These are phyloP conservation scores for Brassica rapa DNA, from an alignment of 345 rosid species.

Conservation along the genomic window DNA sequence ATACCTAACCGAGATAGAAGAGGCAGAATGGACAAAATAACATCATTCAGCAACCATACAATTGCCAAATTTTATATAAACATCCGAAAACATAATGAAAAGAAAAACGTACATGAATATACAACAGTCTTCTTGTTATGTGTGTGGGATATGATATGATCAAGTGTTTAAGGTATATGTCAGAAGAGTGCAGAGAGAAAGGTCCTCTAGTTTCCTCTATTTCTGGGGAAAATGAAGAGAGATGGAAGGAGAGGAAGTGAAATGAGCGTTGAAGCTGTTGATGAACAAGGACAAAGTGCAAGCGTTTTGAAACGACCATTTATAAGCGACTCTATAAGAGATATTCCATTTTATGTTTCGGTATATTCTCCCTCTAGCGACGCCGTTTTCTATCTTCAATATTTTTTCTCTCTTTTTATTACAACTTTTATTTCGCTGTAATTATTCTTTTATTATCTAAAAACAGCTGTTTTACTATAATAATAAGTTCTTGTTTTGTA, in stretches of 20 bases:
- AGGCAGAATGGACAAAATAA: conserved; percentile 8
- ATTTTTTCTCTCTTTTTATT: neutral
- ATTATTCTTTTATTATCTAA: conserved; percentile 8
- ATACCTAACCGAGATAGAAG: conserved; percentile 9
- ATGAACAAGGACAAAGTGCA: conserved; percentile 31
- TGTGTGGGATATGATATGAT: neutral
- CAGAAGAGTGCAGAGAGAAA: conserved; percentile 5
- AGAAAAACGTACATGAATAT: conserved; percentile 16
- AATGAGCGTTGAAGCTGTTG: conserved; percentile 15
- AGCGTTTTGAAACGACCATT: conserved; percentile 21
- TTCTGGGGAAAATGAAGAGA: neutral
- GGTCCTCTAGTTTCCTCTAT: neutral
- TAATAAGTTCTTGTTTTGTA: neutral
- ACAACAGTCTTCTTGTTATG: conserved; percentile 9
- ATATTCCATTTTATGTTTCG: conserved; percentile 33
- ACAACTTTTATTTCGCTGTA: conserved; percentile 25
- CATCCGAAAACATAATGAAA: neutral
- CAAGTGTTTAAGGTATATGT: conserved; percentile 8
- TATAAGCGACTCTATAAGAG: conserved; percentile 30
- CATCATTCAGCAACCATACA: neutral
- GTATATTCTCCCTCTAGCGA: conserved; percentile 35
- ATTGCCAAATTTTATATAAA: neutral
- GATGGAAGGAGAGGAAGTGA: conserved; percentile 1
- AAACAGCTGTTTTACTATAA: conserved; percentile 18
- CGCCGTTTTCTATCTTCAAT: neutral